Conservation (phyloP, 2,329 filamentous ascomycete species). For the Colletotrichum endophyticum region DNA sequence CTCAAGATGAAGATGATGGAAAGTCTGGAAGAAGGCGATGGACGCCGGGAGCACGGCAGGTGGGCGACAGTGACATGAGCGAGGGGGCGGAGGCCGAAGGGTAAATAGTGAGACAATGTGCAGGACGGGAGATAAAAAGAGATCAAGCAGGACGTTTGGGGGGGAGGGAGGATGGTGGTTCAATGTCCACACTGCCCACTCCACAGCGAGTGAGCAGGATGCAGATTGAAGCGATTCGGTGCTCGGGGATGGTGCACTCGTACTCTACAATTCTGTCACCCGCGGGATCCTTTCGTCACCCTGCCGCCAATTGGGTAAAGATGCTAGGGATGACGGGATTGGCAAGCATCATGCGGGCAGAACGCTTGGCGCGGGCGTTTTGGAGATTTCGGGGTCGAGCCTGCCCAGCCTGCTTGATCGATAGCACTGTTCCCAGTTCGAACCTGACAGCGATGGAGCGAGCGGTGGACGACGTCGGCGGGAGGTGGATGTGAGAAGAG, state of each 20-base stretch:
- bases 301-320: constrained; percentile 8
- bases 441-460: neutral
- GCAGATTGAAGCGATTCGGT: neutral
- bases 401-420: neutral
- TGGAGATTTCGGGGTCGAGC: neutral
- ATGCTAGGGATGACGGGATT: constrained; percentile 10
- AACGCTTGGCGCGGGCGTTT: constrained; percentile 21
- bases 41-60: neutral
- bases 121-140: neutral
- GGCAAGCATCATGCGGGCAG: constrained; percentile 18
- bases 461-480: neutral
- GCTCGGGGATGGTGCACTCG: neutral
- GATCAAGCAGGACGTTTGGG: neutral
- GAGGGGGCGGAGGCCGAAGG: neutral
- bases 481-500: neutral
- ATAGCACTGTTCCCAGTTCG: neutral
- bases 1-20: neutral
- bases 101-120: neutral
- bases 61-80: neutral
- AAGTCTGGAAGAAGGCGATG: neutral
- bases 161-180: neutral
- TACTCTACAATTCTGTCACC: neutral
- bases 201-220: neutral
- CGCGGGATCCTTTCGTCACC: neutral
- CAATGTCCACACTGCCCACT: neutral